These are phyloP conservation scores for Lactifluus echinatus DNA, from an alignment of 768 basidiomycete species.

Conservation along the genomic window DNA sequence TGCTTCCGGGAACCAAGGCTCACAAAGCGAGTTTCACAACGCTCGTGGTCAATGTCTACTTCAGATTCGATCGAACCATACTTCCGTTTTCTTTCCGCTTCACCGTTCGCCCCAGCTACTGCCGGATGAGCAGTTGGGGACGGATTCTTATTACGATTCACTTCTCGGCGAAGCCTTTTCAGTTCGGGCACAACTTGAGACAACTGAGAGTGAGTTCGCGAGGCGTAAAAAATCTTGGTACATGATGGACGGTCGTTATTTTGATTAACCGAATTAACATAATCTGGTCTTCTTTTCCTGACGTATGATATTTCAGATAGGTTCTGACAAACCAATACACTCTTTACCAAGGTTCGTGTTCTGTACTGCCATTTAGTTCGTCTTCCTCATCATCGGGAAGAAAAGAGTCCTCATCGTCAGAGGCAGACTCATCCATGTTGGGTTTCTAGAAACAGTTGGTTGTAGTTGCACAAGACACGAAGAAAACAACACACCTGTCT, in stretches of 20 bases:
- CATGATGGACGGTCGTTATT: slow-evolving; percentile 49
- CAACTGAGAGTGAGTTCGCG: slow-evolving; percentile 93
- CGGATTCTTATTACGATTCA: neutral
- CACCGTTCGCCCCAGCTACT: neutral
- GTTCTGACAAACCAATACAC: neutral
- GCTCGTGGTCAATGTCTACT: slow-evolving; percentile 20
- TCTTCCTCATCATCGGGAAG: slow-evolving; percentile 14
- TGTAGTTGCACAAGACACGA: neutral
- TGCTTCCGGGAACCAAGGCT: slow-evolving; percentile 86
- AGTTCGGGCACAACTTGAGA: slow-evolving; percentile 86
- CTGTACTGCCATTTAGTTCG: neutral
- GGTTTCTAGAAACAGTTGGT: neutral
- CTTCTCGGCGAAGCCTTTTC: slow-evolving; percentile 50
- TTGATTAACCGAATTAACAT: slow-evolving; percentile 5
- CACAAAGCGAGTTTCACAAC: slow-evolving; percentile 48
- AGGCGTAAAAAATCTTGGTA: slow-evolving; percentile 88
- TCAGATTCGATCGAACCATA: slow-evolving; percentile 4
- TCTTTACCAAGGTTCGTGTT: neutral
- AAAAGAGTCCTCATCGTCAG: slow-evolving; percentile 4
- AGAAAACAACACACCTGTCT: slow-evolving; percentile 38
- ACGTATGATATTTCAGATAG: neutral
- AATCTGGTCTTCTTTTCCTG: neutral
- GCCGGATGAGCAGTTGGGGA: neutral
- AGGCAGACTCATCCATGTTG: slow-evolving; percentile 17
- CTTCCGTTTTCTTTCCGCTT: slow-evolving; percentile 5